Evolutionary conservation across 2,329 filamentous ascomycete species (phyloP).

Genomic region (Venturiaceae sp.): DNA sequence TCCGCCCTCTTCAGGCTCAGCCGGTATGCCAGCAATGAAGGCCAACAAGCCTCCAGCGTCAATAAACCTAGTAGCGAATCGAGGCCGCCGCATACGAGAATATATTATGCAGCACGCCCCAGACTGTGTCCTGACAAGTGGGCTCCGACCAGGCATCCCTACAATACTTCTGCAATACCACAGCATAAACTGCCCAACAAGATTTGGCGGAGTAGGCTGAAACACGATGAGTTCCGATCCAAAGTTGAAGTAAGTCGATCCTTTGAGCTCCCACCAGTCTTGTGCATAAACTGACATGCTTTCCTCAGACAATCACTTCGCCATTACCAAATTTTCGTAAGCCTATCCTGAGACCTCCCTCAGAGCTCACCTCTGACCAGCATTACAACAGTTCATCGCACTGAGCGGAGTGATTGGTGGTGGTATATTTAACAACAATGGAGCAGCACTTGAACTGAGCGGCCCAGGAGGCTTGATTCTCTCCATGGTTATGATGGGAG

Average conservation of each 20-base stretch:
- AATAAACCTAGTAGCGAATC: background rate
- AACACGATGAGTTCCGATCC: background rate
- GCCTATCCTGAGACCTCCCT: background rate
- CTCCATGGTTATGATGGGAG: background rate
- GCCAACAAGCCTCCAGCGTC: background rate
- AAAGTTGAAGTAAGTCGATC: background rate
- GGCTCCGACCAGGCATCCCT: background rate
- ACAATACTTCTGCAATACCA: background rate
- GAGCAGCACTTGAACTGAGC: background rate
- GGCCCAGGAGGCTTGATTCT: background rate
- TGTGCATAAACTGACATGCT: background rate
- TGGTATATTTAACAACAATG: conserved; percentile 1
- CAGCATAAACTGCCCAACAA: background rate
- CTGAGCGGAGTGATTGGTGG: conserved; percentile 2
- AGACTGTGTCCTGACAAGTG: background rate
- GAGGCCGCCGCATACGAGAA: background rate
- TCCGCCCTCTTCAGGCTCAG: background rate
- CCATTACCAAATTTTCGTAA: background rate
- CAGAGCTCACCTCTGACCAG: background rate
- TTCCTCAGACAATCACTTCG: background rate
- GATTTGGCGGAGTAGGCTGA: background rate
- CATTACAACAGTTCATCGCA: background rate
- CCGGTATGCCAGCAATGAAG: background rate
- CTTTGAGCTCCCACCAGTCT: background rate
- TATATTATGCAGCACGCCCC: background rate